Percentiles rank a stretch among this genome's conserved stretches.
phyloP scores from a whole-genome alignment of 1,139 yeast genomes.

The Debaryomyces coudertii region DNA sequence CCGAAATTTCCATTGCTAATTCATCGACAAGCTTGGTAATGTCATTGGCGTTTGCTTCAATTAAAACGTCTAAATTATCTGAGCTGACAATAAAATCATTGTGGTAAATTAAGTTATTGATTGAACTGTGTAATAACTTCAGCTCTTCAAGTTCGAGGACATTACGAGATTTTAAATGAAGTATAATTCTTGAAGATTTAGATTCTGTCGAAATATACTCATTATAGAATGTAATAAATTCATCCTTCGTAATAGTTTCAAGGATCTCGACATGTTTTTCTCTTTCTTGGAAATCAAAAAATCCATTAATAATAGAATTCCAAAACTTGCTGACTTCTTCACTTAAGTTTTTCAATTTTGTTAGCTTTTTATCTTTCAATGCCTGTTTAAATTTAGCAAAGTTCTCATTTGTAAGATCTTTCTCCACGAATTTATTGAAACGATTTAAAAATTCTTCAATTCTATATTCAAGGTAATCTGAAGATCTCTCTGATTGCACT shows the following conservation, averaged over 20 bases:
- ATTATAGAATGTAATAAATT: slow-evolving; percentile 59
- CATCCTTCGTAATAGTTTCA: slow-evolving; percentile 54
- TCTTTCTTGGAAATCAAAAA: slow-evolving; percentile 68
- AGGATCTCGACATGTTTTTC: slow-evolving; percentile 61
- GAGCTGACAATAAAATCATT: slow-evolving; percentile 28
- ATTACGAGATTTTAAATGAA: slow-evolving; percentile 69
- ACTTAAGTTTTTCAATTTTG: slow-evolving; percentile 72
- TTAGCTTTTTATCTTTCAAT: slow-evolving; percentile 63
- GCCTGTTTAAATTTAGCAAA: slow-evolving; percentile 72
- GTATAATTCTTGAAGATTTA: slow-evolving; percentile 52
- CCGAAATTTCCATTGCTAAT: slow-evolving; percentile 11
- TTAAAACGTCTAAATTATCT: slow-evolving; percentile 30
- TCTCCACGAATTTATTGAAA: slow-evolving; percentile 39
- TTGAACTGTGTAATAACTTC: slow-evolving; percentile 31
- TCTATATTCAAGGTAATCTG: slow-evolving; percentile 75
- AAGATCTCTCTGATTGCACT: slow-evolving; percentile 81
- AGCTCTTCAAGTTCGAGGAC: slow-evolving; percentile 29
- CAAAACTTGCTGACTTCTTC: slow-evolving; percentile 76
- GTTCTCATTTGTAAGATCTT: slow-evolving; percentile 57
- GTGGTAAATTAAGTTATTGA: slow-evolving; percentile 31
- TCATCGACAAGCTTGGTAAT: slow-evolving; percentile 20
- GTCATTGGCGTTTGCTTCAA: slow-evolving; percentile 25
- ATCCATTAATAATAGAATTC: slow-evolving; percentile 72
- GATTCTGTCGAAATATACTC: slow-evolving; percentile 44
- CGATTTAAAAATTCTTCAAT: slow-evolving; percentile 64